Percentiles rank a stretch among this genome's conserved stretches.
phyloP scores from a whole-genome alignment of 1,139 yeast genomes.

The Wickerhamiella pararugosa region DNA sequence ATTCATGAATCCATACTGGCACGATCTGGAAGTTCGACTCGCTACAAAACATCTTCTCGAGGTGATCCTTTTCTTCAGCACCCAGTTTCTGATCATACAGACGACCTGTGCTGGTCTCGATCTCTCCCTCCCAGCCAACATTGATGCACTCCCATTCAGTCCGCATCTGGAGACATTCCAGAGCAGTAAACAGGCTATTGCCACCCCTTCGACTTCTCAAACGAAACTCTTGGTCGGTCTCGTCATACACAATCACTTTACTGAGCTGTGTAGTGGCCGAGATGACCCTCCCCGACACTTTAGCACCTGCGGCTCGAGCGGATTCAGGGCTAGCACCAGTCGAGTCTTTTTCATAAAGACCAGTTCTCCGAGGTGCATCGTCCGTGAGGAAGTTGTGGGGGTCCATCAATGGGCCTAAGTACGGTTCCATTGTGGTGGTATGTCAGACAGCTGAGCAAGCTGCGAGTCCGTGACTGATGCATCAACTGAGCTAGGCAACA shows the following conservation, averaged over 20 bases:
- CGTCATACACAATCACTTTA: conserved; percentile 31
- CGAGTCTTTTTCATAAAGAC: conserved; percentile 7
- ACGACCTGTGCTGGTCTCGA: conserved; percentile 23
- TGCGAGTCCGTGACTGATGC: conserved; percentile 5
- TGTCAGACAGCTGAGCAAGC: neutral
- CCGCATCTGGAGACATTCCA: conserved; percentile 45
- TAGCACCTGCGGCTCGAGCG: conserved; percentile 21
- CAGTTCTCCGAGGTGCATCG: neutral
- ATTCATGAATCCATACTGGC: conserved; percentile 74
- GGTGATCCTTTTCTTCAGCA: conserved; percentile 11
- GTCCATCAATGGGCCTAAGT: conserved; percentile 19
- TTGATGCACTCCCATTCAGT: conserved; percentile 77
- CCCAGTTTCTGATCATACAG: conserved; percentile 8
- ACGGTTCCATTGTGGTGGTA: conserved; percentile 3
- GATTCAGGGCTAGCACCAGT: conserved; percentile 23
- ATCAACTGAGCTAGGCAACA: no score
- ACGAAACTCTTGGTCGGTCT: conserved; percentile 9
- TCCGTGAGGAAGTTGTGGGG: conserved; percentile 9
- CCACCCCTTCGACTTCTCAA: conserved; percentile 53
- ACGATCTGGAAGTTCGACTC: conserved; percentile 41
- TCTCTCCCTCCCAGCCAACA: conserved; percentile 94
- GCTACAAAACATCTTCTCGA: conserved; percentile 14
- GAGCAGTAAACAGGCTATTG: conserved; percentile 69
- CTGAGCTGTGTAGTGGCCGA: conserved; percentile 60
- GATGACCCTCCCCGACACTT: conserved; percentile 48